These are phyloP conservation scores for Rhodotorula paludigena DNA, from an alignment of 768 basidiomycete genomes.

Conservation along the genomic window DNA sequence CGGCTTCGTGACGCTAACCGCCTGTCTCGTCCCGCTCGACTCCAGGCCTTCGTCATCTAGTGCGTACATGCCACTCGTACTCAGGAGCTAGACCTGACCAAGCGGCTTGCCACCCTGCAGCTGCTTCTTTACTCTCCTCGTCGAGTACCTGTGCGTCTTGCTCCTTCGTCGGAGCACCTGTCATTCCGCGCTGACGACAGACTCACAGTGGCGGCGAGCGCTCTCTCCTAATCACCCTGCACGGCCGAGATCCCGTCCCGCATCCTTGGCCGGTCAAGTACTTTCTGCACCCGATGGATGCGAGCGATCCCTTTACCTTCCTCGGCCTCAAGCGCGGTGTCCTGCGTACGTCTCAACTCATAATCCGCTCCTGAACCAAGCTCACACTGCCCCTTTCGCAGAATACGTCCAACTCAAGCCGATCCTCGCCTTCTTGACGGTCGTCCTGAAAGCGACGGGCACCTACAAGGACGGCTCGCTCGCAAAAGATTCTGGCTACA, in stretches of 20 bases:
- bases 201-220: slow-evolving; percentile 71
- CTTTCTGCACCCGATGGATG: slow-evolving; percentile 80
- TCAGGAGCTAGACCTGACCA: background rate
- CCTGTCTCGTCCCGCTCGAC: background rate
- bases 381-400: slow-evolving; percentile 46
- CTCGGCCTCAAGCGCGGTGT: slow-evolving; percentile 92
- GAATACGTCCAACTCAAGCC: slow-evolving; percentile 98
- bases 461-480: slow-evolving; percentile 88
- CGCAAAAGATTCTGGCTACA: slow-evolving; percentile 69
- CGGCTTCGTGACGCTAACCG: background rate
- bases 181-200: background rate
- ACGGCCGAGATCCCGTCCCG: slow-evolving; percentile 80
- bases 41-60: slow-evolving; percentile 85
- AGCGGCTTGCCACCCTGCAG: background rate
- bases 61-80: background rate
- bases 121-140: slow-evolving; percentile 77
- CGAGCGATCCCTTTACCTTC: slow-evolving; percentile 90
- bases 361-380: background rate
- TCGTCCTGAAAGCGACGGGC: slow-evolving; percentile 77
- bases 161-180: background rate
- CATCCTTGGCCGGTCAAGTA: slow-evolving; percentile 80
- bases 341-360: slow-evolving; percentile 59
- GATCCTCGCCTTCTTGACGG: slow-evolving; percentile 70
- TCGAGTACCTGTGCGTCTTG: slow-evolving; percentile 58
- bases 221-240: slow-evolving; percentile 81